Percentiles rank a stretch among this genome's conserved stretches.
phyloP scores from a whole-genome alignment of 768 basidiomycete genomes.

The Rhizopogon rudus region DNA sequence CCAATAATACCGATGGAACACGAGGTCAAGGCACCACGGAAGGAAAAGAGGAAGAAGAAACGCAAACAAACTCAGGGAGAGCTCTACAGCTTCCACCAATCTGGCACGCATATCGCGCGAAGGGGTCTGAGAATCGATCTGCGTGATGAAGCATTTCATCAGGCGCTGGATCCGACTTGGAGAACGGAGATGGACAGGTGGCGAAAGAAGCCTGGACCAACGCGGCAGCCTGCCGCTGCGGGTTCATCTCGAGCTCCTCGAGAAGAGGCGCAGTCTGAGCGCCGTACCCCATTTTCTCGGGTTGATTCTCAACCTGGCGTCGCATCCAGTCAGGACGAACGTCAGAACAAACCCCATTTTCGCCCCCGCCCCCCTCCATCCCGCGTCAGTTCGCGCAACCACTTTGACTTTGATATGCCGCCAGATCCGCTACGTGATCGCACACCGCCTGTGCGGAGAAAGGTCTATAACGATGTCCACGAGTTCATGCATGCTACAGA shows the following conservation, averaged over 20 bases:
- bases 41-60: constrained; percentile 19
- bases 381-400: not conserved
- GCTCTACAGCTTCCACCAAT: constrained; percentile 36
- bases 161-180: constrained; percentile 36
- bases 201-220: constrained; percentile 16
- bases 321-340: not conserved
- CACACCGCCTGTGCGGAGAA: constrained; percentile 1
- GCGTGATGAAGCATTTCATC: constrained; percentile 40
- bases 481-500: not conserved
- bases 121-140: constrained; percentile 36
- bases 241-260: constrained; percentile 2
- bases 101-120: constrained; percentile 31
- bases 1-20: constrained; percentile 5
- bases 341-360: not conserved
- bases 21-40: not conserved
- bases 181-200: constrained; percentile 27
- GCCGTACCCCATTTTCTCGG: constrained; percentile 6
- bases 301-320: constrained; percentile 7
- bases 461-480: constrained; percentile 1
- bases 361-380: not conserved
- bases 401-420: not conserved
- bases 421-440: not conserved
- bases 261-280: constrained; percentile 12
- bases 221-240: constrained; percentile 7
- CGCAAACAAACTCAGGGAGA: constrained; percentile 19